Conservation (phyloP, 352 stramenopile genomes). For the Globisporangium parvum region DNA sequence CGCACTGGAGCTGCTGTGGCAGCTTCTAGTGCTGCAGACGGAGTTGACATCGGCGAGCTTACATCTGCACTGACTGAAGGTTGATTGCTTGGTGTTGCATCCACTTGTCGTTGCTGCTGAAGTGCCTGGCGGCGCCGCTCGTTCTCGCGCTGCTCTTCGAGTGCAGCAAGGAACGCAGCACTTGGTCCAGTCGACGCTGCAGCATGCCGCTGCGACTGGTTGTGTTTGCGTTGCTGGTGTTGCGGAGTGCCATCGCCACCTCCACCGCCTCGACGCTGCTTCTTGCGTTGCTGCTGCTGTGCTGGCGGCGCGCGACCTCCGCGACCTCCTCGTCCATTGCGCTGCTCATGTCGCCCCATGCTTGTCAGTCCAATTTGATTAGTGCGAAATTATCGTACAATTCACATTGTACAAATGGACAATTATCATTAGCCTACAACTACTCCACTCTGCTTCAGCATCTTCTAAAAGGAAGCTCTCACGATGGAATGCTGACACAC, state of each 20-base stretch:
- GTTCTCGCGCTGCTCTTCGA: slow-evolving; percentile 52
- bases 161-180: slow-evolving; percentile 42
- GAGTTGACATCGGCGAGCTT: background rate
- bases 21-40: background rate
- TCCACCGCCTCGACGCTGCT: background rate
- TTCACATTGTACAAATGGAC: too few relatives aligned
- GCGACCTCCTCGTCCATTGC: background rate
- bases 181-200: slow-evolving; percentile 13
- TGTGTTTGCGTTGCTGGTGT: background rate
- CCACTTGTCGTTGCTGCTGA: background rate
- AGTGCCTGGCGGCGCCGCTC: slow-evolving; percentile 15
- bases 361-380: background rate
- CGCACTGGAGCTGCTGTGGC: slow-evolving; percentile 1
- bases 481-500: too few relatives aligned
- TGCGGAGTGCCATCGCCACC: too few relatives aligned
- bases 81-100: background rate
- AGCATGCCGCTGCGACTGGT: background rate
- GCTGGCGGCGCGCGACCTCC: background rate
- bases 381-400: too few relatives aligned
- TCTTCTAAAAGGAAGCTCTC: too few relatives aligned
- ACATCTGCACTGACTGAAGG: background rate
- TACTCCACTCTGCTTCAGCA: too few relatives aligned
- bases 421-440: too few relatives aligned
- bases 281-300: background rate
- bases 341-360: background rate